Base-by-base conservation (phyloP, 164 flowering plant species). In the Taxillus chinensis region DNA sequence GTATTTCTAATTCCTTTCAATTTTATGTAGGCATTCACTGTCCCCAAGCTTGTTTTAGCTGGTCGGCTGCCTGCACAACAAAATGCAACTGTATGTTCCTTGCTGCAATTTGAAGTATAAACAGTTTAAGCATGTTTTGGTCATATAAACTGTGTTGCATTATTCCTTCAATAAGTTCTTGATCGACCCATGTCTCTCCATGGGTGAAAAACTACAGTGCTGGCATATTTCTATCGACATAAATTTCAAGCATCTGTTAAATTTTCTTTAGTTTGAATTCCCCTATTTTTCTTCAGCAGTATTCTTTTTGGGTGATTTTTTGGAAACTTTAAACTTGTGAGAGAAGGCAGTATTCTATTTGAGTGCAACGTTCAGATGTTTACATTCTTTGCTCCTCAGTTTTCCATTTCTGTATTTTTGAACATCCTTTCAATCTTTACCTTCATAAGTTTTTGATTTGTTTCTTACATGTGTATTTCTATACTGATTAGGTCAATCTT, bases 61-160 rank as follows among this genome's bases (percentile, higher is more conserved):
- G 99, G 99, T 74, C 89, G 91, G 69, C 78, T 93, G 79, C 97
- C 96, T 63, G 87, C 97, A 56, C 99, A 93, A 66, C 97, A 93
- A 70, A 93, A 90, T 86, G 99, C 99, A 70, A 93, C 85, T 61
- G 99, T 93, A 85, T 64, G 97, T 68, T 64, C 60, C 16, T 59
- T 4, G 17, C 27, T 14, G 17, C 15, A 52, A 52, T n/a, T 52
- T 52, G 5, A 4, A 52, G 27, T 17, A n/a, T 27, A 52, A 5
- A 7, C 9, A 9, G 3, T 52, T 17, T 52, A 12, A 7, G 55
- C 52, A 12, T 49, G 52, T 49, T 49, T 52, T n/a, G 2, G 14
- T 48, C 11, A 48, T 11, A 48, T 48, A 11, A 43, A 43, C 4
- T 16, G 17, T 52, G 55, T 52, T 54, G 57, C 57, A 5, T 54